Evolutionary conservation across 176 grass and related monocot species (phyloP).

Genomic region (Carex pumila): DNA sequence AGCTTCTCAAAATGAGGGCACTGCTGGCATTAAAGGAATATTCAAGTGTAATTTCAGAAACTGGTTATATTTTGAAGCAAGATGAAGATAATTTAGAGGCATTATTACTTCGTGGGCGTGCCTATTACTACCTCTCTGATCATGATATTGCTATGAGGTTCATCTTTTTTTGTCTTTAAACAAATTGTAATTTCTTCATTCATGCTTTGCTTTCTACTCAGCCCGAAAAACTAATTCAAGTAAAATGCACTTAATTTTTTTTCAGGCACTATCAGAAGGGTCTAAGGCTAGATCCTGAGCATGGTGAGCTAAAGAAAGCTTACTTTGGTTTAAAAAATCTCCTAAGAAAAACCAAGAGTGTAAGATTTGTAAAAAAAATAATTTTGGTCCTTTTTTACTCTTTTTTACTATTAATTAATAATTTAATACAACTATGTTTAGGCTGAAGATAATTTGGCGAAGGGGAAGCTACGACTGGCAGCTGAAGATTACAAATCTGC

Average conservation of each 20-base stretch:
- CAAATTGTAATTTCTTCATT: neutral
- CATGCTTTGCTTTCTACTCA: neutral
- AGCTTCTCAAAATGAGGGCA: constrained; percentile 82
- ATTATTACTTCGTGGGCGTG: constrained; percentile 67
- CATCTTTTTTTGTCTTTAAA: neutral
- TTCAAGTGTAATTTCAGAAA: constrained; percentile 80
- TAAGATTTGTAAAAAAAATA: constrained; percentile 31
- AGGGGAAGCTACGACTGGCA: constrained; percentile 78
- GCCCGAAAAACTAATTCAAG: neutral
- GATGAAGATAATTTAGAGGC: constrained; percentile 94
- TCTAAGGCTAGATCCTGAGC: constrained; percentile 83
- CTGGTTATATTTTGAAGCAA: constrained; percentile 92
- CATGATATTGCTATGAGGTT: constrained; percentile 94
- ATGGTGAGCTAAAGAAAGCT: constrained; percentile 88
- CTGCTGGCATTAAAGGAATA: constrained; percentile 75
- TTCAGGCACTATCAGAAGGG: constrained; percentile 94
- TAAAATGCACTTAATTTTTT: neutral
- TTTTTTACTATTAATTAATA: neutral
- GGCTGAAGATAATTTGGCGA: constrained; percentile 89
- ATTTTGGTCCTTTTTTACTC: neutral
- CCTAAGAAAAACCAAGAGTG: constrained; percentile 89
- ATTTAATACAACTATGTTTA: constrained; percentile 26
- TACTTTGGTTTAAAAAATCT: constrained; percentile 97
- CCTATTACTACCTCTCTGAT: constrained; percentile 98
- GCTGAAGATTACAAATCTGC: constrained; percentile 89